phyloP scores from a whole-genome alignment of 192 early-diverging fungal genomes.

The Backusella parvicylindrica region DNA sequence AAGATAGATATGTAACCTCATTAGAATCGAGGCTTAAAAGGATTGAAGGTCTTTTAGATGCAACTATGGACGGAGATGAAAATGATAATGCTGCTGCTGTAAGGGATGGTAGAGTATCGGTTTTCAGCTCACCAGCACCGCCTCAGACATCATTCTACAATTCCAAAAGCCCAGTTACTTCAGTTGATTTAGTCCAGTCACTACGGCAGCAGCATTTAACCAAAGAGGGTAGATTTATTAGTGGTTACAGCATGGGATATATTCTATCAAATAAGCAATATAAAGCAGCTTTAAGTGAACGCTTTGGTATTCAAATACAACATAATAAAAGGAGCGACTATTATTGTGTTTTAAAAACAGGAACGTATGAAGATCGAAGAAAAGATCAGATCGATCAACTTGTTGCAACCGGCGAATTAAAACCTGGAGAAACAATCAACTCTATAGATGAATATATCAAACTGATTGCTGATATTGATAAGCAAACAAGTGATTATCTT shows the following conservation, averaged over 20 bases:
- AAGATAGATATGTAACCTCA: background rate
- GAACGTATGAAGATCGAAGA: conserved; percentile 16
- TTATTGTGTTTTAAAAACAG: conserved; percentile 17
- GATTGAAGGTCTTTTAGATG: background rate
- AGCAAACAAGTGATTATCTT: conserved; percentile 22
- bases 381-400: background rate
- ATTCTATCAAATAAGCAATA: background rate
- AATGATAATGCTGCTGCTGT: background rate
- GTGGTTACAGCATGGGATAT: background rate
- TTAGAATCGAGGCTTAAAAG: conserved; percentile 5
- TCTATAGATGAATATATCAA: conserved; percentile 23
- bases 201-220: background rate
- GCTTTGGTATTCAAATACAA: background rate
- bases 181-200: background rate
- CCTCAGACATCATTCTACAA: background rate
- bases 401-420: background rate
- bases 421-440: background rate
- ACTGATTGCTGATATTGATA: conserved; percentile 17
- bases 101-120: background rate
- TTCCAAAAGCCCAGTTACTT: background rate
- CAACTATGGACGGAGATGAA: background rate
- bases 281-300: background rate
- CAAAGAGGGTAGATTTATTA: background rate
- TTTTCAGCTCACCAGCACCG: background rate
- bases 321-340: background rate